Conservation (phyloP, 495 filamentous ascomycete genomes). For the Penicillium samsonianum region DNA sequence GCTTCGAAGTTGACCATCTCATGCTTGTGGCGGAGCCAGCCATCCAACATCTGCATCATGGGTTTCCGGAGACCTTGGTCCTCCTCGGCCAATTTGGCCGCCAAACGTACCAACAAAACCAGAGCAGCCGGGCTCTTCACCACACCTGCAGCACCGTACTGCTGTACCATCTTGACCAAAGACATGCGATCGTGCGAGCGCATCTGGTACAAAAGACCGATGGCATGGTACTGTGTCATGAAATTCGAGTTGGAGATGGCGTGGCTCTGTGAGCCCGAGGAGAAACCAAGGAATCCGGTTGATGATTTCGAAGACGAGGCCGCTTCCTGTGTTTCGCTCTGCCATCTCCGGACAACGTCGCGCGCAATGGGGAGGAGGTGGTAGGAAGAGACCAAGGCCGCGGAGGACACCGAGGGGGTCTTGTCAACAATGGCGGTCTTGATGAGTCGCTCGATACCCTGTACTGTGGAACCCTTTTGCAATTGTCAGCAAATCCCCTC, state of each 20-base stretch:
- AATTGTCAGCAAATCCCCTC: conserved; percentile 16
- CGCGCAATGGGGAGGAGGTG: conserved; percentile 94
- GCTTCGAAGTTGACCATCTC: conserved; percentile 99
- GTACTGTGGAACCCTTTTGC: conserved; percentile 83
- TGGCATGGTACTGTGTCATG: conserved; percentile 98
- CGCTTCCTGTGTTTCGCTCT: conserved; percentile 97
- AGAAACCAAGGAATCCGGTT: conserved; percentile 87
- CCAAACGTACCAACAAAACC: conserved; percentile 87
- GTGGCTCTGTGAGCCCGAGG: conserved; percentile 65
- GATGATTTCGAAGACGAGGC: conserved; percentile 86
- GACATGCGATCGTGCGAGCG: conserved; percentile 96
- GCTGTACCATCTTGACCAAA: conserved; percentile 99
- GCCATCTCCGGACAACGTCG: conserved; percentile 96
- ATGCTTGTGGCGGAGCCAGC: conserved; percentile 97
- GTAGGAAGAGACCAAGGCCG: conserved; percentile 95
- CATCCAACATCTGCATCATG: conserved; percentile 93
- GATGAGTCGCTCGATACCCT: conserved; percentile 96
- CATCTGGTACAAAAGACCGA: conserved; percentile 98
- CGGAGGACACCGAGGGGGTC: conserved; percentile 95
- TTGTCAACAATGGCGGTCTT: conserved; percentile 99
- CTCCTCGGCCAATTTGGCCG: conserved; percentile 93
- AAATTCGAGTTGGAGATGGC: conserved; percentile 72
- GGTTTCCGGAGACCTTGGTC: conserved; percentile 84
- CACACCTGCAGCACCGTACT: conserved; percentile 86
- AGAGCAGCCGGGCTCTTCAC: conserved; percentile 94